Percentiles rank a stretch among this genome's conserved stretches.
phyloP scores from a whole-genome alignment of 306 rosid species.

The barrel medic (Medicago truncatula) region MtrunA17r5.0-ANR NC_053044.1:18199001-18199500 shows the following conservation, averaged over 20 bases:
- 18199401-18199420: slow-evolving; percentile 90
- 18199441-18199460: slow-evolving; percentile 63
- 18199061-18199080: too few species aligned
- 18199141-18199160: too few species aligned
- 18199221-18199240: slow-evolving; percentile 52
- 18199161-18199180: too few species aligned
- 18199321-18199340: slow-evolving; percentile 88
- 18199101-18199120: too few species aligned
- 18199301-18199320: slow-evolving; percentile 91
- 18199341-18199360: slow-evolving; percentile 91
- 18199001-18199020: too few species aligned
- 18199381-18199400: slow-evolving; percentile 97
- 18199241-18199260: slow-evolving; percentile 94
- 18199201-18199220: slow-evolving; percentile 71
- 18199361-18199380: slow-evolving; percentile 79
- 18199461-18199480: slow-evolving; percentile 92
- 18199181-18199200: slow-evolving; percentile 62
- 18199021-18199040: too few species aligned
- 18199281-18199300: slow-evolving; percentile 96
- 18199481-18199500: slow-evolving; percentile 73
- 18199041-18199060: too few species aligned
- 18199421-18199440: slow-evolving; percentile 87
- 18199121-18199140: too few species aligned
- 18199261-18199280: slow-evolving; percentile 97
- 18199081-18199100: too few species aligned